Percentiles rank a stretch among this genome's conserved stretches.
These are phyloP conservation scores for Sugiyamaella mastotermitis DNA, from an alignment of 805 yeast genomes.

Conservation along the genomic window DNA sequence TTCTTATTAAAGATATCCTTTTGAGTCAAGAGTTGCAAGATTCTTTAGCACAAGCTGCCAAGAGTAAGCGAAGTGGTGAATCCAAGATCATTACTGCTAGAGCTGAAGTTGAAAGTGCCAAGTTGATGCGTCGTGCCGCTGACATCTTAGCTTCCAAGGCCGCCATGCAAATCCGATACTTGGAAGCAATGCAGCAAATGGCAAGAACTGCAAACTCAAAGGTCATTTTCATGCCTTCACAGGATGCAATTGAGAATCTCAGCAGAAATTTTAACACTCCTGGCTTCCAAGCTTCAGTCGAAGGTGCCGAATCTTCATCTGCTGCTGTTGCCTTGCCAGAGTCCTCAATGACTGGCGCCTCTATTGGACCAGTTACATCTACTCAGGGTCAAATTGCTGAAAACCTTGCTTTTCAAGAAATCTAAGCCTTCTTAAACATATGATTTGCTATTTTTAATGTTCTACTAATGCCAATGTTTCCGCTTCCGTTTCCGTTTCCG, in stretches of 20 bases:
- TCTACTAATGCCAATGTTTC: neutral
- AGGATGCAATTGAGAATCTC: constrained; percentile 34
- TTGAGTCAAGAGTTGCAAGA: constrained; percentile 50
- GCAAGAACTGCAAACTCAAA: constrained; percentile 55
- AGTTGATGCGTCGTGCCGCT: constrained; percentile 72
- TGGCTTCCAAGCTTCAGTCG: constrained; percentile 7
- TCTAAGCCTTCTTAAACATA: neutral
- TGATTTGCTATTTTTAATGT: neutral
- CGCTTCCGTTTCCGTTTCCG: neutral
- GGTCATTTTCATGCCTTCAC: constrained; percentile 67
- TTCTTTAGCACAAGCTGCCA: constrained; percentile 67
- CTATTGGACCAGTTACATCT: too few relatives aligned
- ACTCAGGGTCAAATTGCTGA: neutral
- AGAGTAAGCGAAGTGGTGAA: constrained; percentile 70
- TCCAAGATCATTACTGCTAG: constrained; percentile 67
- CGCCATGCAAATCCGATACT: constrained; percentile 72
- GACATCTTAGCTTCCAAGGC: constrained; percentile 68
- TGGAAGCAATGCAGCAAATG: constrained; percentile 76
- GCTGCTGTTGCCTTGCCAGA: too few relatives aligned
- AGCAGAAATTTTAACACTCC: constrained; percentile 11
- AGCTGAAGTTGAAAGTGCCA: constrained; percentile 72
- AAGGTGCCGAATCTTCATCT: constrained; percentile 2
- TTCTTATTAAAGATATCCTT: constrained; percentile 59
- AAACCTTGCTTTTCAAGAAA: neutral
- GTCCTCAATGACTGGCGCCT: too few relatives aligned